phyloP scores from a whole-genome alignment of 31 red algal genomes.

The Endocladia muricata region DNA sequence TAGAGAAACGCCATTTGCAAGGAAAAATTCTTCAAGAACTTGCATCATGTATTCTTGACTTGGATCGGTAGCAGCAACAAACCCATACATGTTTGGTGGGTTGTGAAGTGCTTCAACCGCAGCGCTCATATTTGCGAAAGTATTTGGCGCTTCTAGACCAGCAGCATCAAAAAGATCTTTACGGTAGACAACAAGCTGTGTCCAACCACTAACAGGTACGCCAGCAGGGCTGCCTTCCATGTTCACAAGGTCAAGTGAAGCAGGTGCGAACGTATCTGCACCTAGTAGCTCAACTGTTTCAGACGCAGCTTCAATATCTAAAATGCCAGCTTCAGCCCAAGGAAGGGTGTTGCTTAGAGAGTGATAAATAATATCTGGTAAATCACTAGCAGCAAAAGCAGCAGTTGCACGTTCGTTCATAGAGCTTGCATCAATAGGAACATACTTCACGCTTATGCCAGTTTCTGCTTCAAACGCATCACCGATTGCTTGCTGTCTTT shows the following conservation, averaged over 20 bases:
- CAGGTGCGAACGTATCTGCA: no score
- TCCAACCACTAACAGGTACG: not conserved
- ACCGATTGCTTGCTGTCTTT: no score
- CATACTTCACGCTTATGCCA: no score
- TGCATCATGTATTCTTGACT: not conserved
- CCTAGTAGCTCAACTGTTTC: no score
- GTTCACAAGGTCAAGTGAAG: not conserved
- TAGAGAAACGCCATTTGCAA: not conserved
- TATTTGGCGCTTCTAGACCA: not conserved
- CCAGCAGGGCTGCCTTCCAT: not conserved
- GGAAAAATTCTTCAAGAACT: not conserved
- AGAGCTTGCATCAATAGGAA: no score
- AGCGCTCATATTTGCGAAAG: not conserved
- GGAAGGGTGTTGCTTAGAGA: no score
- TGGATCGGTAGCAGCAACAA: not conserved
- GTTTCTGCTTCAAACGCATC: no score
- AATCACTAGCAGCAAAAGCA: no score
- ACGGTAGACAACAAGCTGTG: slow-evolving; percentile 1
- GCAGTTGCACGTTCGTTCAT: no score
- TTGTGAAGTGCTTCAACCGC: not conserved
- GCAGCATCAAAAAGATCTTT: not conserved
- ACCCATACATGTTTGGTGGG: not conserved
- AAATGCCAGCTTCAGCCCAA: no score
- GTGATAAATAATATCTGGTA: no score
- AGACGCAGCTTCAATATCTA: no score